Evolutionary conservation across 2,329 filamentous ascomycete genomes (phyloP), one percentile per base, ranked within the genome.

Genomic region (Drechslerella dactyloides): DNA sequence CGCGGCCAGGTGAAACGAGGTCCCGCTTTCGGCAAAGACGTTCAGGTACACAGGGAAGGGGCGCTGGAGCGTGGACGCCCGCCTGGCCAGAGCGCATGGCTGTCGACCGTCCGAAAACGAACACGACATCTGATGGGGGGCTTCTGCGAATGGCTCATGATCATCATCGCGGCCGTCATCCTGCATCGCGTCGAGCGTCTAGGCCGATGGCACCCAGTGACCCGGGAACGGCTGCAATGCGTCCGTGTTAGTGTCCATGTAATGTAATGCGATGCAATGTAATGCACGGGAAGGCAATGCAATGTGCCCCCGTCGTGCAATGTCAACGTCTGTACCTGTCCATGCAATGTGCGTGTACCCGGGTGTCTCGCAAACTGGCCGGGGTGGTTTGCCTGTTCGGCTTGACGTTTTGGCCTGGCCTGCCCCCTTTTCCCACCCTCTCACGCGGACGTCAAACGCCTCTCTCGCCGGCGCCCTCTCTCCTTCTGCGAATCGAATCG

Each of bases 401-500:
- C 44, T 21, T 48, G 11, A 48, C 44, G 44, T 19, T 48, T 48
- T 48, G 44, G 44, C 17, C 15, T 21, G 44, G 3, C 8, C n/a
- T 17, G 5, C 44, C 17, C 19, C 19, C 21, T 48, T 23, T 23
- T 19, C 44, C 44, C 8, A 6, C 17, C 19, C 44, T 48, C n/a
- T 23, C 11, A 44, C 40, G 40, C 19, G 15, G 19, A 48, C 19
- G 19, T 48, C 44, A 44, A 44, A 44, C 40, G 7, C 35, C 17
- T 4, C 40, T 44, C 40, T 44, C 40, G 17, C 17, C 13, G n/a
- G n/a, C n/a, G n/a, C n/a, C n/a, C n/a, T n/a, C n/a, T n/a, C n/a
- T n/a, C n/a, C n/a, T n/a, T 44, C 13, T 44, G 5, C 17, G 2
- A n/a, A n/a, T n/a, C 75, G 65, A 2, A 69, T 77, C 21, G 30